phyloP scores from a whole-genome alignment of 495 filamentous ascomycete species.

The Opeltia flavorubescens region DNA sequence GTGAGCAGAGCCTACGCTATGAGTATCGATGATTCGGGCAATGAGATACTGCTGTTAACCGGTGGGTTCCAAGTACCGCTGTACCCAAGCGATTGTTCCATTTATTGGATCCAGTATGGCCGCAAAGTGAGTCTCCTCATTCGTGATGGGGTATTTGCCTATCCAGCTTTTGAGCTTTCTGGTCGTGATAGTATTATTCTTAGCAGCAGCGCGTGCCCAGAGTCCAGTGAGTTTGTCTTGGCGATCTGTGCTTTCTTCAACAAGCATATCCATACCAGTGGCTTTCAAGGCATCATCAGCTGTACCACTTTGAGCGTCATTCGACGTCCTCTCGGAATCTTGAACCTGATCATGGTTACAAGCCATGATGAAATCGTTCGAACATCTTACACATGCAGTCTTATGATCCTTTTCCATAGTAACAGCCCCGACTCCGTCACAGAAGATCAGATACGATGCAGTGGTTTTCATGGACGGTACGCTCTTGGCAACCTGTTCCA shows the following conservation, averaged over 20 bases:
- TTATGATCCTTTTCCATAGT: conserved; percentile 45
- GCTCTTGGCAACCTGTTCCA: conserved; percentile 17
- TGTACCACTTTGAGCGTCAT: neutral
- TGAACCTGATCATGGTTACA: conserved; percentile 38
- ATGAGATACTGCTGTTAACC: neutral
- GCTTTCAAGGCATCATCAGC: neutral
- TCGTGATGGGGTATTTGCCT: conserved; percentile 31
- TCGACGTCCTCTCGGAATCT: neutral
- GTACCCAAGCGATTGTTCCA: conserved; percentile 31
- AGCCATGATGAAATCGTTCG: conserved; percentile 35
- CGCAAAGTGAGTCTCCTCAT: conserved; percentile 40
- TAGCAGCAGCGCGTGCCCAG: neutral
- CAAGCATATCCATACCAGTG: conserved; percentile 8
- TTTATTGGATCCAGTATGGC: conserved; percentile 34
- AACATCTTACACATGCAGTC: conserved; percentile 25
- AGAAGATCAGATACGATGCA: conserved; percentile 45
- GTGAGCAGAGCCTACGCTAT: too few relatives aligned
- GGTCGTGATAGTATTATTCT: conserved; percentile 14
- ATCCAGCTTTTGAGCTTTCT: conserved; percentile 30
- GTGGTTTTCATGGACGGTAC: conserved; percentile 30
- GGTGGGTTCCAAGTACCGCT: conserved; percentile 20
- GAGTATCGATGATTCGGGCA: too few relatives aligned
- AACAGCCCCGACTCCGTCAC: conserved; percentile 28
- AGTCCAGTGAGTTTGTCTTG: conserved; percentile 2
- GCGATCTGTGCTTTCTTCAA: conserved; percentile 13